phyloP scores from a whole-genome alignment of 805 yeast genomes.

The Lachancea mirantina region DNA sequence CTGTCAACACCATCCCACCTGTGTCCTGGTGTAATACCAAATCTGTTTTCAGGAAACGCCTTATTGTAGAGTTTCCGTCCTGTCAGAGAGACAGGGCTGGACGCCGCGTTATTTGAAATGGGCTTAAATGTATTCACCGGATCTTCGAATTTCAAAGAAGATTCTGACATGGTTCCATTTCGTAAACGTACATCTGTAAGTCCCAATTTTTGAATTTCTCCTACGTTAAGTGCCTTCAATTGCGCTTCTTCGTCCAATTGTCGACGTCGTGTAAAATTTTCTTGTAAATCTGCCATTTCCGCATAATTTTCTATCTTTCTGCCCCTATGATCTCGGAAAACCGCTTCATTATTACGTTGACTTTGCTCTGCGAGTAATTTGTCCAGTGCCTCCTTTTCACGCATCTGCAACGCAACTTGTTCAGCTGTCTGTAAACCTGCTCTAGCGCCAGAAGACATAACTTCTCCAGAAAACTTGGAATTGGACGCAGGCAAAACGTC shows the following conservation, averaged over 20 bases:
- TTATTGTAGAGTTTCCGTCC: slow-evolving; percentile 50
- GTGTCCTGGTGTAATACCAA: slow-evolving; percentile 67
- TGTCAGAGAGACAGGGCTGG: slow-evolving; percentile 15
- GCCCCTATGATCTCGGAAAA: slow-evolving; percentile 60
- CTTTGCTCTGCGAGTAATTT: slow-evolving; percentile 9
- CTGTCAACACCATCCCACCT: slow-evolving; percentile 93
- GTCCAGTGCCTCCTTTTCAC: slow-evolving; percentile 26
- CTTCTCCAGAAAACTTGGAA: too few species aligned
- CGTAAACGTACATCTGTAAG: too few species aligned
- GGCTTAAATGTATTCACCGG: slow-evolving; percentile 49
- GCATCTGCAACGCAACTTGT: slow-evolving; percentile 34
- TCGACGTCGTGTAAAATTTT: slow-evolving; percentile 23
- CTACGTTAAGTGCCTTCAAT: slow-evolving; percentile 33
- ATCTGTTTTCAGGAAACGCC: slow-evolving; percentile 58
- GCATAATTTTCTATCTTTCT: slow-evolving; percentile 38
- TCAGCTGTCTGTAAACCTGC: slow-evolving; percentile 45
- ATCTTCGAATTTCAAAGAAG: slow-evolving; percentile 38
- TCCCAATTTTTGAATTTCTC: slow-evolving; percentile 28
- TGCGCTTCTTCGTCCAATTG: slow-evolving; percentile 26
- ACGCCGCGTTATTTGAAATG: background rate
- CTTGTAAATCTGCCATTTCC: slow-evolving; percentile 8
- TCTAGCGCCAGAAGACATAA: slow-evolving; percentile 29
- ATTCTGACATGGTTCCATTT: slow-evolving; percentile 24
- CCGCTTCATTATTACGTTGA: slow-evolving; percentile 31
- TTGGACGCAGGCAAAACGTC: slow-evolving; percentile 7